phyloP scores from a whole-genome alignment of 75 land plant genomes.

The Isoetes taiwanensis region DNA sequence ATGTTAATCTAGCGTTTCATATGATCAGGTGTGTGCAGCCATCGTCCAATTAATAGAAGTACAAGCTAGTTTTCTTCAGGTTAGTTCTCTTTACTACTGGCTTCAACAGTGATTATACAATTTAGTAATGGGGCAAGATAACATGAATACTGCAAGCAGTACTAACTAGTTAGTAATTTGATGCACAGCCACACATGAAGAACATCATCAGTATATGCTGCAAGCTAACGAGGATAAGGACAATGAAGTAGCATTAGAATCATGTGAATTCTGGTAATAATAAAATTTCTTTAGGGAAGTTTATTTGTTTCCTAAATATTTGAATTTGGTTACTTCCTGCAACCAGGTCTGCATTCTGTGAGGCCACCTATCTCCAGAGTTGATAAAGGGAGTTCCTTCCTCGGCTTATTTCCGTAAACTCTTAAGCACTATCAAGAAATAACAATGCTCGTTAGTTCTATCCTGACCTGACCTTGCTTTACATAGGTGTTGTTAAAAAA shows the following conservation, averaged over 20 bases:
- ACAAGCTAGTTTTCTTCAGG: slow-evolving; percentile 60
- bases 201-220: slow-evolving; percentile 81
- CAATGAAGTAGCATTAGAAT: slow-evolving; percentile 83
- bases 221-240: slow-evolving; percentile 85
- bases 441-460: not conserved
- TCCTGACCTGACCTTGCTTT: slow-evolving; percentile 11
- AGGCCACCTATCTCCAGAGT: slow-evolving; percentile 59
- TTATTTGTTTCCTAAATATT: not conserved
- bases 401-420: slow-evolving; percentile 56
- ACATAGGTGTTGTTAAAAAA: slow-evolving; percentile 65
- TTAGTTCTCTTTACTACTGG: slow-evolving; percentile 19
- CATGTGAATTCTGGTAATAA: slow-evolving; percentile 95
- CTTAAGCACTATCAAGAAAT: not conserved
- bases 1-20: not conserved
- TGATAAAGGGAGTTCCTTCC: slow-evolving; percentile 61
- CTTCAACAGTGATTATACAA: too few species aligned
- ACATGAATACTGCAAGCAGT: not conserved
- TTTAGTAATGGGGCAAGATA: too few species aligned
- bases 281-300: not conserved
- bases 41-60: slow-evolving; percentile 83
- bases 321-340: not conserved
- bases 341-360: slow-evolving; percentile 95
- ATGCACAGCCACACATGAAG: slow-evolving; percentile 72
- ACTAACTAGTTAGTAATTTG: not conserved
- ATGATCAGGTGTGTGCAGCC: slow-evolving; percentile 72